Evolutionary conservation across 2,329 filamentous ascomycete genomes (phyloP), one percentile per base, ranked within the genome.

Genomic region (Xylaria sp.): DNA sequence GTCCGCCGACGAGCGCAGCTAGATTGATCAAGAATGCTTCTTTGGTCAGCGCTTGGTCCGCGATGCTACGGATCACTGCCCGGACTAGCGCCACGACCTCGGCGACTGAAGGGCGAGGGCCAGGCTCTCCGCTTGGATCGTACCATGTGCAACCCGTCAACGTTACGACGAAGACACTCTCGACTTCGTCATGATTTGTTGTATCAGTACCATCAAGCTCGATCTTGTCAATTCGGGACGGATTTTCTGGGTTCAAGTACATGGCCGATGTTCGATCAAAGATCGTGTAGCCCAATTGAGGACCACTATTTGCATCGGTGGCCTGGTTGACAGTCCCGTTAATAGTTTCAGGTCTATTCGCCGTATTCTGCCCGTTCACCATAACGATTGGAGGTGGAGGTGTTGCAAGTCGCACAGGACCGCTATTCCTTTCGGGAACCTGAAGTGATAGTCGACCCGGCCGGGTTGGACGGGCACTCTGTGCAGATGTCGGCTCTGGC

Each of bases 361-460:
- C 39, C 51, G 73, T 63, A 69, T 75, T 70, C 74, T 85, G 82
- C 57, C 86, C 86, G 58, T 87, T 88, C 25, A 88, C 82, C 8
- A 88, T 81, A 1, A 87, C 79, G 10, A 85, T 83, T 0, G 87
- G 86, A 1, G 82, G 80, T 8, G 84, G 84, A 41, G 86, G 86
- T 9, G 90, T 92, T 28, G 90, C 89, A 15, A 92, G 81, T 66
- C 89, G 84, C 0, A 92, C 88, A 2, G 87, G 84, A 0, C 89
- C 89, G 0, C 88, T 84, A 20, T 85, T 81, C 67, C 90, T 85
- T 72, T 89, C 84, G 2, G 90, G 89, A 0, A 91, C 89, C 73
- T 91, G 89, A 0, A 91, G 80, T 23, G 87, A 88, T 7, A 91
- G 80, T 23, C 87, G 81, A 63, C 84, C 84, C 23, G 86, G 85